Evolutionary conservation across 1,284 basidiomycete genomes (phyloP), one percentile per base, ranked within the genome.

Genomic region (Fomes fomentarius): DNA sequence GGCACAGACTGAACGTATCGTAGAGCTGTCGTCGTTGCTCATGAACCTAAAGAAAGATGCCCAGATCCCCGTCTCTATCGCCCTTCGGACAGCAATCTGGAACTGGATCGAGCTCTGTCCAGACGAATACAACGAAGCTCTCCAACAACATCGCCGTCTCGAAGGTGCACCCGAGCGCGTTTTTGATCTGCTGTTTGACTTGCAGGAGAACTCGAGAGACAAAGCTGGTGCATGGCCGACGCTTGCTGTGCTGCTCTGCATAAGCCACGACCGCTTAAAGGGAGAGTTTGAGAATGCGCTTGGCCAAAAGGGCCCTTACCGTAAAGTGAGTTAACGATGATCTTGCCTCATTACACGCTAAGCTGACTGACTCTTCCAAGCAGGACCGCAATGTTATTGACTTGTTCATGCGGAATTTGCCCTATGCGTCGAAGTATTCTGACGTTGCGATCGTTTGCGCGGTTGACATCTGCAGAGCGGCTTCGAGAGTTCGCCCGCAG

Each of bases 101-200:
- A 93, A 92, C 56, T 98, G 94, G 94, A 89, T 97, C 45, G 87
- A 92, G 43, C 79, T 85, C 14, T 91, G 89, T 66, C 91, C 93
- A 0, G 73, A 78, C 11, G 93, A 98, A 66, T 97, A 88, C 68
- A 87, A 89, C 47, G 85, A 89, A 4, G 78, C 87, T 4, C 79
- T 93, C 37, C 77, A 81, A 8, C 75, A 78, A 12, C 78, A 85
- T 42, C 84, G 87, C 33, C 79, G 77, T 44, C 75, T 92, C 14
- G 94, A 95, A 54, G 91, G 90, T 42, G 85, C 85, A 0, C 86
- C 93, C 0, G 93, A 95, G 65, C 82, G 89, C 12, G 82, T 94
- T 4, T 95, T 93, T 62, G 93, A 96, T 69, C 72, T 88, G 10
- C 74, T 96, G 3, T 84, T 82, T 63, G 78, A 82, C 30, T 72